These are phyloP conservation scores for Puccinia sorghi DNA, from an alignment of 1,284 basidiomycete genomes.

Conservation along the genomic window DNA sequence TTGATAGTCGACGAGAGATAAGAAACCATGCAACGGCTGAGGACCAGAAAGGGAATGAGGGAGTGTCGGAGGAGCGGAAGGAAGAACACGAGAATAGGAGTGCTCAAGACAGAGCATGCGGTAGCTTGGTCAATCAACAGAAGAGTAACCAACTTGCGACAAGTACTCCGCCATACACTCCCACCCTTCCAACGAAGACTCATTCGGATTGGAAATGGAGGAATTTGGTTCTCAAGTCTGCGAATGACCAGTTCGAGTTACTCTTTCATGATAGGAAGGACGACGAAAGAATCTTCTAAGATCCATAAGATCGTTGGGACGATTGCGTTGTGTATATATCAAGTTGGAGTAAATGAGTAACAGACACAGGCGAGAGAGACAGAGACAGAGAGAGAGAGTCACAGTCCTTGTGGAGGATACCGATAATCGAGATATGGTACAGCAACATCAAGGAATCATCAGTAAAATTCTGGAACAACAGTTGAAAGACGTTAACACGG, in stretches of 20 bases:
- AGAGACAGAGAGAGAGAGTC: too few species aligned
- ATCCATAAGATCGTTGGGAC: too few species aligned
- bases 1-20: neutral
- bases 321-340: too few species aligned
- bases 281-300: neutral
- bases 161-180: neutral
- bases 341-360: too few species aligned
- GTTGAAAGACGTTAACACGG: too few species aligned
- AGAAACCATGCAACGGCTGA: too few species aligned
- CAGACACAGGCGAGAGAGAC: too few species aligned
- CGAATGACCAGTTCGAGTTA: conserved; percentile 11
- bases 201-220: neutral
- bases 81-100: neutral
- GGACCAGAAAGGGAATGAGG: neutral
- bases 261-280: conserved; percentile 8
- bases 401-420: too few species aligned
- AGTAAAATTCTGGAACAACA: too few species aligned
- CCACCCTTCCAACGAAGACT: neutral
- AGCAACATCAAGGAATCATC: too few species aligned
- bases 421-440: too few species aligned
- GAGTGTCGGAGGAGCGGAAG: neutral
- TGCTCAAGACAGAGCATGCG: neutral
- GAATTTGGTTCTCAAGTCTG: neutral
- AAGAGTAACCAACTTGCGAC: neutral
- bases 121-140: neutral